Percentiles rank a stretch among this genome's conserved stretches.
Conservation (phyloP, 768 basidiomycete species). For the Suillus subalutaceus region DNA sequence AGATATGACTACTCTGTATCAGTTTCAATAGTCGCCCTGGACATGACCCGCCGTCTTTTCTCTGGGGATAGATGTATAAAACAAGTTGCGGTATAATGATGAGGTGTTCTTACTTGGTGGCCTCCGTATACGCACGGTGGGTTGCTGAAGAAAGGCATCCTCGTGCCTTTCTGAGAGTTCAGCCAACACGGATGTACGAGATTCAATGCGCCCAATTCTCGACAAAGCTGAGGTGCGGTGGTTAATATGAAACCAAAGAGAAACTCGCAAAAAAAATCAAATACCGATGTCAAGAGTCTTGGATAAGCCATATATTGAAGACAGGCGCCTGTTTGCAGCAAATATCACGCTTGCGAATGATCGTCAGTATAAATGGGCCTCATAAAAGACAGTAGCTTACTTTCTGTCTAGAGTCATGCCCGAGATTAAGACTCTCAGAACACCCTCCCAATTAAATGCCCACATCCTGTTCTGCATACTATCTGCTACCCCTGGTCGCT, state of each 20-base stretch:
- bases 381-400: constrained; percentile 23
- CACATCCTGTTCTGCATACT: constrained; percentile 68
- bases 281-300: constrained; percentile 10
- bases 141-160: constrained; percentile 8
- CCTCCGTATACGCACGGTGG: constrained; percentile 9
- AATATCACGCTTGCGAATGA: constrained; percentile 22
- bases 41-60: constrained; percentile 2
- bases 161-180: constrained; percentile 1
- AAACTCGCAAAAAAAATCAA: background rate
- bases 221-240: background rate
- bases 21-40: background rate
- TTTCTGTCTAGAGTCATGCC: constrained; percentile 36
- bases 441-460: constrained; percentile 64
- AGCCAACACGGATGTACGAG: background rate
- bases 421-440: constrained; percentile 56
- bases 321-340: constrained; percentile 31
- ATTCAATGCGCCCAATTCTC: background rate
- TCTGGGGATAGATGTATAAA: constrained; percentile 1
- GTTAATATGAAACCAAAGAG: background rate
- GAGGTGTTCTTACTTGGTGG: constrained; percentile 6
- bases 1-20: constrained; percentile 5
- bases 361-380: constrained; percentile 11
- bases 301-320: constrained; percentile 31
- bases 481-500: constrained; percentile 55
- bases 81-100: background rate